Conservation (phyloP, 495 filamentous ascomycete species). For the Penicillium macrosclerotiorum region DNA sequence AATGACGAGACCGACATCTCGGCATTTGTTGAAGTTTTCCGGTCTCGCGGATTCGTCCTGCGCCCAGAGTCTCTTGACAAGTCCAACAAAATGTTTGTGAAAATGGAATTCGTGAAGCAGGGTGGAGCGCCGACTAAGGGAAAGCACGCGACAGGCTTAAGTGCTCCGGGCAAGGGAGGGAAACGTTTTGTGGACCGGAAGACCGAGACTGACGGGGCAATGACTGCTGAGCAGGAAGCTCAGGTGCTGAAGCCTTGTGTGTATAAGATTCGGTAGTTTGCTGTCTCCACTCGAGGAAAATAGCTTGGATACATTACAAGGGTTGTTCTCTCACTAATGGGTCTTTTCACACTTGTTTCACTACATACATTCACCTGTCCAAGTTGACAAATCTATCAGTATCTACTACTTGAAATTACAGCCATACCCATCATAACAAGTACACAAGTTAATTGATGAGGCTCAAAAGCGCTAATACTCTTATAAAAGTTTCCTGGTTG, state of each 20-base stretch:
- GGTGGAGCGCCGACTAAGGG: slow-evolving; percentile 61
- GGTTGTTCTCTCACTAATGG: no score
- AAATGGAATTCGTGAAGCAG: slow-evolving; percentile 87
- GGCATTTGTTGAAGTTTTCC: slow-evolving; percentile 83
- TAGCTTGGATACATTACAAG: no score
- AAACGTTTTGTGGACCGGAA: slow-evolving; percentile 59
- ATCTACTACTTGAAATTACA: no score
- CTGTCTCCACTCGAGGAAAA: no score
- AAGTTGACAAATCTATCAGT: no score
- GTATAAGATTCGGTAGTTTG: slow-evolving; percentile 80
- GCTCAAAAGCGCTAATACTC: no score
- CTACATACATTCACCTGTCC: no score
- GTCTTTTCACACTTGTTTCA: no score
- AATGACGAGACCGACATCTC: slow-evolving; percentile 74
- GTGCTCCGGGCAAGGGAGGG: slow-evolving; percentile 42
- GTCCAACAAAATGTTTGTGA: slow-evolving; percentile 96
- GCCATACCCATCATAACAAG: no score
- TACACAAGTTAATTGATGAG: no score
- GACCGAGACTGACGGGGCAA: slow-evolving; percentile 52
- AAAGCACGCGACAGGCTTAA: slow-evolving; percentile 54
- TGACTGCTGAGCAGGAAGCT: slow-evolving; percentile 54
- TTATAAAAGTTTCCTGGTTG: no score
- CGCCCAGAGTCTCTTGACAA: slow-evolving; percentile 65
- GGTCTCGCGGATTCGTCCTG: slow-evolving; percentile 74
- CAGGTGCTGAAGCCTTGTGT: slow-evolving; percentile 91